phyloP scores from a whole-genome alignment of 257 asterid genomes.

The Penstemon davidsonii region DNA sequence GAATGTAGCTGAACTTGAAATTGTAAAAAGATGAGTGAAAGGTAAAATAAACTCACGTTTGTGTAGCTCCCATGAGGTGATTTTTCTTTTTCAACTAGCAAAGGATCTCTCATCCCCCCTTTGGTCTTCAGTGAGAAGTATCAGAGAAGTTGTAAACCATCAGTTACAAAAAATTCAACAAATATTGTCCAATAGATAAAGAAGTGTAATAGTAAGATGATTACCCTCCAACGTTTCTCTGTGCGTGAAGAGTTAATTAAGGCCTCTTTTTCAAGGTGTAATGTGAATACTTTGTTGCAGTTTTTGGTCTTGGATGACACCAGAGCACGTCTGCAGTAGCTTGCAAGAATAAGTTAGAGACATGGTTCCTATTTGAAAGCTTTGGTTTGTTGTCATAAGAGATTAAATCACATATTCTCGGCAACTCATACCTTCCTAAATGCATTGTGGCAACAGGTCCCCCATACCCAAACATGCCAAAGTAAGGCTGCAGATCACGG shows the following conservation, averaged over 20 bases:
- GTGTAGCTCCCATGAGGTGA: conserved; percentile 71
- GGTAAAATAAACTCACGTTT: conserved; percentile 37
- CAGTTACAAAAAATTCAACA: not conserved
- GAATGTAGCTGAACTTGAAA: not conserved
- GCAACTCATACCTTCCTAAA: conserved; percentile 63
- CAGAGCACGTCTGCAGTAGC: conserved; percentile 44
- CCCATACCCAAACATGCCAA: conserved; percentile 87
- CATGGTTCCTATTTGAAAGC: not conserved
- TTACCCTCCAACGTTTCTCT: conserved; percentile 67
- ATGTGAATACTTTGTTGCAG: conserved; percentile 50
- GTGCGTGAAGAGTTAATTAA: conserved; percentile 45
- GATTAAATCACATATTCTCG: conserved; percentile 19
- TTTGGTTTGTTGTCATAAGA: not conserved
- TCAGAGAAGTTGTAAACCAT: not conserved
- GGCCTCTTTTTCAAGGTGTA: conserved; percentile 67
- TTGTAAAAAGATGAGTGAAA: not conserved
- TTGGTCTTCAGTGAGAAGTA: conserved; percentile 22
- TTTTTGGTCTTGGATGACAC: conserved; percentile 67
- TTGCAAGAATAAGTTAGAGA: conserved; percentile 12
- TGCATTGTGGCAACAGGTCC: conserved; percentile 79
- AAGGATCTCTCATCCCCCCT: conserved; percentile 68
- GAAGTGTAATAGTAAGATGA: conserved; percentile 13
- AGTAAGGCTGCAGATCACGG: conserved; percentile 62
- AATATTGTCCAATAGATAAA: conserved; percentile 3
- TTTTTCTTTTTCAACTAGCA: conserved; percentile 33